phyloP scores from a whole-genome alignment of 805 yeast genomes.

The Yarrowia porcina region DNA sequence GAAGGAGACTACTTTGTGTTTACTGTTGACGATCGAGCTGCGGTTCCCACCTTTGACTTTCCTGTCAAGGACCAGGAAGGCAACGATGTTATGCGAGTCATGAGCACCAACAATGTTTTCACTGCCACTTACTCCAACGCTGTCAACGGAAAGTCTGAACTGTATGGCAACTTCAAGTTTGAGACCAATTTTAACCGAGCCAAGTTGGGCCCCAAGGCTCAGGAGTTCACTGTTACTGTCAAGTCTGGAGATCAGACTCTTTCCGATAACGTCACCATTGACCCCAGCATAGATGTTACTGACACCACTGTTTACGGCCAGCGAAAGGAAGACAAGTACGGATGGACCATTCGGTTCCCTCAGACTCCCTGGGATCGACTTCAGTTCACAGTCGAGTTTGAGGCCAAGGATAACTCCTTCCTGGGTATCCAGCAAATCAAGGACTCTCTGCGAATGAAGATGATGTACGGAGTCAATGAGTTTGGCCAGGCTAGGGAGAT shows the following conservation, averaged over 20 bases:
- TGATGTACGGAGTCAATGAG: neutral
- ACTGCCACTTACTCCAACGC: neutral
- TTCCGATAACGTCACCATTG: neutral
- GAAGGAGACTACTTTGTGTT: slow-evolving; percentile 2
- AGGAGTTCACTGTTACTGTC: neutral
- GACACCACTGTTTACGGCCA: neutral
- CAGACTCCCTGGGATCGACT: neutral
- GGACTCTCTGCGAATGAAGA: neutral
- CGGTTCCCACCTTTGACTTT: neutral
- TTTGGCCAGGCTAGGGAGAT: neutral
- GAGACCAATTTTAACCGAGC: neutral
- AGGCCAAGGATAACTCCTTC: neutral
- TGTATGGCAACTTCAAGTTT: neutral
- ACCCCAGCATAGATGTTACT: neutral
- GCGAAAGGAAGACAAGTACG: neutral
- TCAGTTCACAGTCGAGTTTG: neutral
- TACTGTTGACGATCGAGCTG: neutral
- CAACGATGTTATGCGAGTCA: neutral
- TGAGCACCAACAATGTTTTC: neutral
- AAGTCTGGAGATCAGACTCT: neutral
- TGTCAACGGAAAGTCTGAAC: neutral
- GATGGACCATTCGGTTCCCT: neutral
- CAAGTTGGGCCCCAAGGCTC: neutral
- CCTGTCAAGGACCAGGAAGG: neutral
- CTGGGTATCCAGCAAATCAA: neutral